Base-by-base conservation (phyloP, 2,329 filamentous ascomycete species). In the Penicillium corylophilum region DNA sequence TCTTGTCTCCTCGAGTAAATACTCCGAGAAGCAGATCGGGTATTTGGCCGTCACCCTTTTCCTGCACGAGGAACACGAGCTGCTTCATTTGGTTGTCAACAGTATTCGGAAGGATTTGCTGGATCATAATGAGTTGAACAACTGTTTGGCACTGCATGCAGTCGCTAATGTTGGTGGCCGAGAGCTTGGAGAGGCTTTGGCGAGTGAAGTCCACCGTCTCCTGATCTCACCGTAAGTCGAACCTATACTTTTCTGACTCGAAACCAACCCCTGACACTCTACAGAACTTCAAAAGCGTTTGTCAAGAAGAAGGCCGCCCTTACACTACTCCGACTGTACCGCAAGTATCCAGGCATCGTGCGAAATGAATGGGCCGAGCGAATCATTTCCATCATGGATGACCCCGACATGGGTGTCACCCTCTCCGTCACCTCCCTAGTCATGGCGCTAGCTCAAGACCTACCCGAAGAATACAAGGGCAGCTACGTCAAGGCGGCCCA, bases 221-320 rank as follows among this genome's bases (percentile, higher is more conserved):
- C 76, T 99, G 55, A 97, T 99, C 61, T 96, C 93, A 53, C 94
- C 94, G 89, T 95, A 79, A 67, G 88, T 81, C 40, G 41, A 43
- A 44, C 4, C 51, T 58, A 47, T 20, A n/a, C 2, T 23, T 13
- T 10, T 53, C 79, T 77, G 42, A 79, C 79, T 23, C 7, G 16
- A 13, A 6, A 9, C 24, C 7, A 10, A n/a, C 16, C 33, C 38
- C 42, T 59, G 16, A 60, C 31, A 23, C 8, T 23, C 31, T 20
- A n/a, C 40, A 86, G 83, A 39, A 86, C 86, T 8, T 97, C 93
- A 1, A 99, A 97, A 74, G 86, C 94, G 0, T 99, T 99, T 63
- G 94, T 99, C 54, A 99, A 99, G 81, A 99, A 99, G 77, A 99
- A 99, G 80, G 93, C 94, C 1, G 94, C 94, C 6, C 78, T 99